Conservation (phyloP, 2,329 filamentous ascomycete species). For the Curvularia eragrostidis region DNA sequence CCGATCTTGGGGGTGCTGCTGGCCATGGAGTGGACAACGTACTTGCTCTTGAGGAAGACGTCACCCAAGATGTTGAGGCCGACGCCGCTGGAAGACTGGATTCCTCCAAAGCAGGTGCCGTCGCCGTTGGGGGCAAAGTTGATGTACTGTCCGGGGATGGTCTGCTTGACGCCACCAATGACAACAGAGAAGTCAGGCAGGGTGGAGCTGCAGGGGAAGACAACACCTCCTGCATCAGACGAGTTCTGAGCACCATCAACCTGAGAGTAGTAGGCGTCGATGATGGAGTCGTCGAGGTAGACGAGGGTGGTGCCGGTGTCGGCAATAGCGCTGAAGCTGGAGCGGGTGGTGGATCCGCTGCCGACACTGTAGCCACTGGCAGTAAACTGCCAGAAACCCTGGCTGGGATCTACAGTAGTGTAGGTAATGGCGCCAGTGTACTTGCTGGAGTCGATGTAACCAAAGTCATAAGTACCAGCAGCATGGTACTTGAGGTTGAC, state of each 20-base stretch:
- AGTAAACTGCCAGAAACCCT: conserved; percentile 70
- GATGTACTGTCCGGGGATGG: conserved; percentile 62
- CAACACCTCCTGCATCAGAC: conserved; percentile 60
- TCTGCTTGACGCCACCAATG: conserved; percentile 59
- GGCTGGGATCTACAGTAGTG: conserved; percentile 60
- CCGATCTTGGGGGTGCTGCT: conserved; percentile 50
- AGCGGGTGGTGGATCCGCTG: conserved; percentile 45
- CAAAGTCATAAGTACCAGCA: conserved; percentile 62
- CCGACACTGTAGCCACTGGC: conserved; percentile 64
- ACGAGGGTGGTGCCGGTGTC: conserved; percentile 76
- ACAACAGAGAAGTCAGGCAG: conserved; percentile 62
- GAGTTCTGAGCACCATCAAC: conserved; percentile 61
- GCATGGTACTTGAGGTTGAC: conserved; percentile 62
- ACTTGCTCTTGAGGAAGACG: conserved; percentile 78
- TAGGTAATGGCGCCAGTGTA: conserved; percentile 67
- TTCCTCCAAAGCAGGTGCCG: conserved; percentile 74
- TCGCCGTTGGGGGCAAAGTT: conserved; percentile 58
- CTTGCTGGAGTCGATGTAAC: conserved; percentile 64
- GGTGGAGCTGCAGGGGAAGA: conserved; percentile 59
- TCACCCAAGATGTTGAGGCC: conserved; percentile 76
- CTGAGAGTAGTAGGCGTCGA: conserved; percentile 65
- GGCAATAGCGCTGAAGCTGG: conserved; percentile 63
- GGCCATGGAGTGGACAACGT: conserved; percentile 65
- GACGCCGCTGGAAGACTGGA: conserved; percentile 69
- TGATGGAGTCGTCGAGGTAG: conserved; percentile 62